Conservation (phyloP, 495 filamentous ascomycete species). For the Podospora appendiculata region DNA sequence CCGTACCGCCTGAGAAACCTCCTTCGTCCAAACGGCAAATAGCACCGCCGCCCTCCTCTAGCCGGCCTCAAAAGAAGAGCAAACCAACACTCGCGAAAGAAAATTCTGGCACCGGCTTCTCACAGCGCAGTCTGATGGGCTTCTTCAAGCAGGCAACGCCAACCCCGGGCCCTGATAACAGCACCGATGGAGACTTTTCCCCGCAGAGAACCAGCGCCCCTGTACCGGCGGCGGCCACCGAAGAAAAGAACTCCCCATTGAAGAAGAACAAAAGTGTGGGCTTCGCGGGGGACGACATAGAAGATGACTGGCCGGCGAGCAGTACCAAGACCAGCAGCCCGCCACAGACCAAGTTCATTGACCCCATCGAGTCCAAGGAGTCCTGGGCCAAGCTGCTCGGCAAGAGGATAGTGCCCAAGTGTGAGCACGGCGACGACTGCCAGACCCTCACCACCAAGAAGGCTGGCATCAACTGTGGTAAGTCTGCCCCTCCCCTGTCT, state of each 20-base stretch:
- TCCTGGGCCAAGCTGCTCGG: slow-evolving; percentile 79
- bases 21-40: slow-evolving; percentile 26
- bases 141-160: slow-evolving; percentile 66
- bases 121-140: slow-evolving; percentile 70
- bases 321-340: no score
- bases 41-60: slow-evolving; percentile 8
- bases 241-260: no score
- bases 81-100: slow-evolving; percentile 27
- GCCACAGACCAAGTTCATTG: slow-evolving; percentile 35
- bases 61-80: slow-evolving; percentile 33
- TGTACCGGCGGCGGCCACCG: no score
- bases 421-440: slow-evolving; percentile 86
- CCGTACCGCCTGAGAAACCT: slow-evolving; percentile 12
- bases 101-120: slow-evolving; percentile 22
- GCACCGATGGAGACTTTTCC: background rate
- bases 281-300: background rate
- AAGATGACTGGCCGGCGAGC: background rate
- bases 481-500: slow-evolving; percentile 5
- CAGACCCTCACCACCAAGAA: slow-evolving; percentile 78
- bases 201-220: no score
- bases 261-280: no score
- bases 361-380: slow-evolving; percentile 68
- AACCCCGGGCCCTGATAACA: slow-evolving; percentile 10
- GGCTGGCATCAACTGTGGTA: slow-evolving; percentile 66
- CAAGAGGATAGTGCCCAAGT: slow-evolving; percentile 64